Percentiles rank a stretch among this genome's conserved stretches.
Conservation (phyloP, 441 rosid genomes). For the Sinapis alba region DNA sequence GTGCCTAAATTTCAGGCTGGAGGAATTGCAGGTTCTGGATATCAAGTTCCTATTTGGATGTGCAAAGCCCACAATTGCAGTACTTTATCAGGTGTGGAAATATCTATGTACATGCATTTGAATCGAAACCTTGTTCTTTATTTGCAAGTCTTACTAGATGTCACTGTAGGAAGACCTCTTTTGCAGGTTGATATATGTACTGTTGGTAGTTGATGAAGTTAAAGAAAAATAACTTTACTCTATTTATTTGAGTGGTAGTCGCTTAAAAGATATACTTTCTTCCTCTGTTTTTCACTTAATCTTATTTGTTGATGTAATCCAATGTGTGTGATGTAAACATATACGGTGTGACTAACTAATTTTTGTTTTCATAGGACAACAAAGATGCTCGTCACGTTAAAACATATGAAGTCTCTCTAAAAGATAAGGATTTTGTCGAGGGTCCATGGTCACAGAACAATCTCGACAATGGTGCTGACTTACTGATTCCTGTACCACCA, state of each 20-base stretch:
- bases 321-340: not conserved
- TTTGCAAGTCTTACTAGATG: not conserved
- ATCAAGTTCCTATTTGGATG: slow-evolving; percentile 98
- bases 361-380: slow-evolving; percentile 65
- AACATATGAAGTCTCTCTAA: slow-evolving; percentile 94
- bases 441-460: slow-evolving; percentile 97
- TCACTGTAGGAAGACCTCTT: not conserved
- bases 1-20: slow-evolving; percentile 65
- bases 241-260: slow-evolving; percentile 6
- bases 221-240: slow-evolving; percentile 13
- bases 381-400: slow-evolving; percentile 98
- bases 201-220: slow-evolving; percentile 19
- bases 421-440: slow-evolving; percentile 96
- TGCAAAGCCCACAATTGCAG: slow-evolving; percentile 93
- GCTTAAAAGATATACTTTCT: not conserved
- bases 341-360: slow-evolving; percentile 18
- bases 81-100: slow-evolving; percentile 77
- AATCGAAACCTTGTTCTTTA: not conserved
- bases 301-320: slow-evolving; percentile 3
- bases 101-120: not conserved
- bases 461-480: slow-evolving; percentile 95
- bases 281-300: not conserved
- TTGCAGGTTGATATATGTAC: not conserved
- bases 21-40: slow-evolving; percentile 97
- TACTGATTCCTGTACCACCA: slow-evolving; percentile 94